phyloP scores from a whole-genome alignment of 768 basidiomycete species.

The Collybia sordida region DNA sequence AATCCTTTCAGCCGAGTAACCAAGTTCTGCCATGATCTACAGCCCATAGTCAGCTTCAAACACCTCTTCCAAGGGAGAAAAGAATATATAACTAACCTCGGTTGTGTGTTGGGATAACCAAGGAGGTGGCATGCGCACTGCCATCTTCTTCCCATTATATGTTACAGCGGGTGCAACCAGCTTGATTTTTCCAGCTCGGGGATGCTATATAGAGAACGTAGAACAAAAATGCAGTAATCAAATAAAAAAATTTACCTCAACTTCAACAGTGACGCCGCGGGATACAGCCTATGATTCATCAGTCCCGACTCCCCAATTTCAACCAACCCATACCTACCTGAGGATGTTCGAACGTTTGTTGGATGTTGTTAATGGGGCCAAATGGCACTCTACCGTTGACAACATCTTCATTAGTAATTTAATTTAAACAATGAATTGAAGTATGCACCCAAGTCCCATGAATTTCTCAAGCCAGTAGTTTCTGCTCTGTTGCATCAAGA shows the following conservation, averaged over 20 bases:
- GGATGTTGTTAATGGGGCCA: constrained; percentile 91
- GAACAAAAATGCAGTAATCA: constrained; percentile 30
- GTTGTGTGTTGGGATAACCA: constrained; percentile 83
- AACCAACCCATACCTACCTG: constrained; percentile 34
- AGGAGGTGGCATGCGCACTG: constrained; percentile 76
- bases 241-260: constrained; percentile 57
- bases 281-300: constrained; percentile 61
- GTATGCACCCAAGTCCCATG: constrained; percentile 71
- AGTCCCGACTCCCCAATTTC: constrained; percentile 7
- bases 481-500: constrained; percentile 54
- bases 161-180: constrained; percentile 79
- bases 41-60: background rate
- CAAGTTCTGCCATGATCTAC: constrained; percentile 33
- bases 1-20: constrained; percentile 16
- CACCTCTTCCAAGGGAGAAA: too few relatives aligned
- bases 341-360: constrained; percentile 88
- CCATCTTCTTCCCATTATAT: constrained; percentile 81
- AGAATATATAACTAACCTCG: constrained; percentile 45
- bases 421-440: too few relatives aligned
- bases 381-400: constrained; percentile 61
- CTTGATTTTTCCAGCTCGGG: constrained; percentile 73
- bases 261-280: constrained; percentile 69
- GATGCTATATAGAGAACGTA: constrained; percentile 47
- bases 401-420: background rate
- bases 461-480: constrained; percentile 77